Percentiles rank a stretch among this genome's conserved stretches.
These are phyloP conservation scores for Pachysandra terminalis DNA, from an alignment of 164 flowering plant species.

Conservation along the genomic window DNA sequence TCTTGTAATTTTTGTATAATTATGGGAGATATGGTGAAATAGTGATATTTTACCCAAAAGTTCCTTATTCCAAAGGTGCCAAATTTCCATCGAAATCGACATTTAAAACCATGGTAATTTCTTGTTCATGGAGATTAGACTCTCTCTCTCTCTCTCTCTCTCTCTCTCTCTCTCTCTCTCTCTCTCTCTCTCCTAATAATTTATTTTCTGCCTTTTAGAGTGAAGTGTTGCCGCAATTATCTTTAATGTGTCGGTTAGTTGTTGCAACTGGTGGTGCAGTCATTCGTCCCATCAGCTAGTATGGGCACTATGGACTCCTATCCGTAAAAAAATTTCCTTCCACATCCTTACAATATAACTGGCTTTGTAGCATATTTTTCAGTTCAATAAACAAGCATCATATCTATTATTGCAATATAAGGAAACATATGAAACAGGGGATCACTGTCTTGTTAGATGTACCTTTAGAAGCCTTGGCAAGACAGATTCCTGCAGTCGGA, in stretches of 20 bases:
- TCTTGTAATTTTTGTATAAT: too few species aligned
- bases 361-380: background rate
- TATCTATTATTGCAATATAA: slow-evolving; percentile 20
- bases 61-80: too few species aligned
- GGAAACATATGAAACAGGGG: slow-evolving; percentile 86
- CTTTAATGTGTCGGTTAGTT: slow-evolving; percentile 59
- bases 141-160: too few species aligned
- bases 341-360: background rate
- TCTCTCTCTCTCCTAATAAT: too few species aligned
- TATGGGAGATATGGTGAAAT: too few species aligned
- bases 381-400: background rate
- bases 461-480: slow-evolving; percentile 83
- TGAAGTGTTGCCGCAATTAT: slow-evolving; percentile 56
- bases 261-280: slow-evolving; percentile 98
- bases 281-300: slow-evolving; percentile 76
- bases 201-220: slow-evolving; percentile 39
- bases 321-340: background rate
- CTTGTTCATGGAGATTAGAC: too few species aligned
- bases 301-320: slow-evolving; percentile 4
- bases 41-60: too few species aligned
- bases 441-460: slow-evolving; percentile 90
- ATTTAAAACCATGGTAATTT: too few species aligned
- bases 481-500: slow-evolving; percentile 80
- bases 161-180: too few species aligned
- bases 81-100: too few species aligned